Percentiles rank a stretch among this genome's conserved stretches.
These are phyloP conservation scores for Plasmodium blacklocki DNA, from an alignment of 169 alveolate genomes.

Conservation along the genomic window DNA sequence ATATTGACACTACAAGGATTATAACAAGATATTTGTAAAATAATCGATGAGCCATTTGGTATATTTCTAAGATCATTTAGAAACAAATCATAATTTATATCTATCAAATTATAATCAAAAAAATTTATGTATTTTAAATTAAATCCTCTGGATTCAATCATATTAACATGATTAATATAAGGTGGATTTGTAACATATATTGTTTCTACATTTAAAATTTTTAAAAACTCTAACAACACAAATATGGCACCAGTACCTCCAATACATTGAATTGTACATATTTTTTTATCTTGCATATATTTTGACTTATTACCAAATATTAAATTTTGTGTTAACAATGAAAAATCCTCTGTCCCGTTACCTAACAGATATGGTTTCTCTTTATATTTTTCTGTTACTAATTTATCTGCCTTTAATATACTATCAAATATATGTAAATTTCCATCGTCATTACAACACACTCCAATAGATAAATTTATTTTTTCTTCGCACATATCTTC, in stretches of 20 bases:
- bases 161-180: constrained; percentile 87
- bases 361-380: constrained; percentile 91
- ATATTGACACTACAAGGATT: constrained; percentile 93
- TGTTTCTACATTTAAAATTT: constrained; percentile 73
- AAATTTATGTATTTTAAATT: constrained; percentile 84
- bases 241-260: constrained; percentile 91
- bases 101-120: constrained; percentile 84
- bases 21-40: constrained; percentile 91
- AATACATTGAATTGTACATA: constrained; percentile 84
- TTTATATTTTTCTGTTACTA: constrained; percentile 81
- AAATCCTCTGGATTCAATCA: constrained; percentile 82
- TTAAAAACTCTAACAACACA: constrained; percentile 85
- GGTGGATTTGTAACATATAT: constrained; percentile 87
- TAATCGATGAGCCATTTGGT: constrained; percentile 84
- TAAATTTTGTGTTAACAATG: constrained; percentile 78
- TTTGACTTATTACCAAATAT: constrained; percentile 80
- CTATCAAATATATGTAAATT: constrained; percentile 85
- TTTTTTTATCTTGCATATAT: constrained; percentile 57
- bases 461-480: constrained; percentile 91
- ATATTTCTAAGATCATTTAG: constrained; percentile 83
- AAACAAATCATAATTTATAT: constrained; percentile 86
- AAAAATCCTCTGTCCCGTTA: constrained; percentile 88
- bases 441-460: constrained; percentile 88
- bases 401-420: constrained; percentile 86
- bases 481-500: constrained; percentile 71